Evolutionary conservation across 345 rosid genomes (phyloP).

Genomic region (Dovyalis caffra): DNA sequence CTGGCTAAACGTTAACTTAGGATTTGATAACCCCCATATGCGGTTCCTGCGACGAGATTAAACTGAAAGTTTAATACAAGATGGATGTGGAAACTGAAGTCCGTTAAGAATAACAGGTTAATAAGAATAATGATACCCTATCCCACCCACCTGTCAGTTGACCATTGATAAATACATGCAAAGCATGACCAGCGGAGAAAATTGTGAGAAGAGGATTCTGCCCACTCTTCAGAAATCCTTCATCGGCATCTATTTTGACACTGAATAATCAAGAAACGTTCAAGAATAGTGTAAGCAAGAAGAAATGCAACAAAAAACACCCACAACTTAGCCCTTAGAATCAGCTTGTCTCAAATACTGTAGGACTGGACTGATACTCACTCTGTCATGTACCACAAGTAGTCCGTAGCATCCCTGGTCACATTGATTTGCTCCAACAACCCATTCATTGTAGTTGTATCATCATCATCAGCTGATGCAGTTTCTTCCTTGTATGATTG

Average conservation of each 20-base stretch:
- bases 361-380: conserved; percentile 19
- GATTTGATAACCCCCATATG: conserved; percentile 23
- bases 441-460: conserved; percentile 33
- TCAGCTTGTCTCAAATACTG: not conserved
- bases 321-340: not conserved
- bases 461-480: conserved; percentile 30
- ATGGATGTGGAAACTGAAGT: not conserved
- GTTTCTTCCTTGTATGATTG: conserved; percentile 40
- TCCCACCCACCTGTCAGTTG: conserved; percentile 24
- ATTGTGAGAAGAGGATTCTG: conserved; percentile 48
- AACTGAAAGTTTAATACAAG: not conserved
- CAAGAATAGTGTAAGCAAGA: not conserved
- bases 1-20: conserved; percentile 31
- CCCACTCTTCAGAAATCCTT: conserved; percentile 66
- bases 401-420: conserved; percentile 46
- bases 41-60: conserved; percentile 18
- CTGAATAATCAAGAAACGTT: conserved; percentile 33
- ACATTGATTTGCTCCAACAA: conserved; percentile 38
- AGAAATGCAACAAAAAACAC: not conserved
- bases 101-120: not conserved
- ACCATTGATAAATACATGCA: conserved; percentile 32
- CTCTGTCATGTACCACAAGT: conserved; percentile 51
- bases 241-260: conserved; percentile 50
- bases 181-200: conserved; percentile 33
- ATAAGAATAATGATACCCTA: not conserved